Evolutionary conservation across 768 basidiomycete species (phyloP).

Genomic region (Lactifluus rugatus): DNA sequence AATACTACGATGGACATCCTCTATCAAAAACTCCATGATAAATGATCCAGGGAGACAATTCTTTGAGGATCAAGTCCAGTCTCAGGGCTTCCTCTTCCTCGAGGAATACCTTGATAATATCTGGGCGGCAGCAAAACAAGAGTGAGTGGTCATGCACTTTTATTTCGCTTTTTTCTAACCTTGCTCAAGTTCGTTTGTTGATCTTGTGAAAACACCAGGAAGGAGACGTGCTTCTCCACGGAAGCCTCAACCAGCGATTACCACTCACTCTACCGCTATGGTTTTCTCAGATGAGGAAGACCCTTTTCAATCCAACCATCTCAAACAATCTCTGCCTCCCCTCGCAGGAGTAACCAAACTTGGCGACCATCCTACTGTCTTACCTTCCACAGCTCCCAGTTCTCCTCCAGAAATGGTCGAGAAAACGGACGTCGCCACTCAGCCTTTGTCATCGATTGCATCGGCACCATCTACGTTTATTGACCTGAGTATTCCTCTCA

Average conservation of each 20-base stretch:
- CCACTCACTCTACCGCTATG: conserved; percentile 23
- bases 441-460: not conserved
- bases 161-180: not conserved
- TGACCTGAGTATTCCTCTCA: conserved; percentile 19
- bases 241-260: conserved; percentile 36
- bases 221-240: conserved; percentile 51
- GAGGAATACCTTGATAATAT: conserved; percentile 71
- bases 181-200: conserved; percentile 51
- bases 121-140: conserved; percentile 52
- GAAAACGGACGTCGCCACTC: not conserved
- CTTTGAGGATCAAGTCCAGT: conserved; percentile 65
- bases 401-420: not conserved
- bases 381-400: not conserved
- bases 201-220: conserved; percentile 77
- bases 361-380: not conserved
- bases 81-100: conserved; percentile 69
- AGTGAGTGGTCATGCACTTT: conserved; percentile 31
- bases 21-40: conserved; percentile 57
- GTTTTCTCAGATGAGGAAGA: conserved; percentile 64
- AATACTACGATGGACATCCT: conserved; percentile 60
- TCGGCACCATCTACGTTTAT: conserved; percentile 12
- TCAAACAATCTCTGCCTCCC: not conserved
- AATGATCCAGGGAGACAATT: conserved; percentile 61
- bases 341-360: not conserved
- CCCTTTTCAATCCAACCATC: conserved; percentile 3